Evolutionary conservation across 2,329 filamentous ascomycete genomes (phyloP), one percentile per base, ranked within the genome.

Genomic region (Lachnellula subtilissima): DNA sequence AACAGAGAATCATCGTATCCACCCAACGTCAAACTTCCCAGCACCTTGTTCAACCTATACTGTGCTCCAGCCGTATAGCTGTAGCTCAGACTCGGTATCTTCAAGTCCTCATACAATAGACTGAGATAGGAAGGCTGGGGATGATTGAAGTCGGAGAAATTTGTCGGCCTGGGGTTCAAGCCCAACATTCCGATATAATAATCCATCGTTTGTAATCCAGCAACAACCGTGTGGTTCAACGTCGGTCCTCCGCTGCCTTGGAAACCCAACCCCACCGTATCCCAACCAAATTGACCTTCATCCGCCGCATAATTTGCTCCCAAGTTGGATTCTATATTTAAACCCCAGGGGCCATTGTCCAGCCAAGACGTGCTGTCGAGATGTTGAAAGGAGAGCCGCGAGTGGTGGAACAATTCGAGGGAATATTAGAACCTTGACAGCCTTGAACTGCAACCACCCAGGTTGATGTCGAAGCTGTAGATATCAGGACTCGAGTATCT

Each of bases 341-440:
- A 59, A 73, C 72, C 2, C 59, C 67, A 72, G 9, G 35, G 28
- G 17, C 51, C 71, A 22, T 70, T 35, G 22, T 70, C 61, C 2
- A 64, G 14, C 83, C 84, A 89, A 39, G 78, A 78, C 8, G 71
- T 74, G 2, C 85, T 88, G 72, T 64, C 23, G 70, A 71, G 8
- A 74, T 72, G 58, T 81, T 76, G 68, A 82, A 89, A 14, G 83
- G 71, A 48, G 76, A 76, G 5, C 87, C 87, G 52, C 87, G 79
- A 74, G 71, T 71, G 15, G 67, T 65, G 5, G 72, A 71, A 51
- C 73, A 75, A 49, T 71, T 58, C 12, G 48, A 19, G 4, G 72
- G 73, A 12, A 73, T 64, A 3, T 40, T 43, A 8, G 61, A 58
- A 5, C 54, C 53, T 74, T 71, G 9, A 66, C 69, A 2, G 58